Conservation (phyloP, 2,329 filamentous ascomycete species). For the Chrysoporthe puriensis region DNA sequence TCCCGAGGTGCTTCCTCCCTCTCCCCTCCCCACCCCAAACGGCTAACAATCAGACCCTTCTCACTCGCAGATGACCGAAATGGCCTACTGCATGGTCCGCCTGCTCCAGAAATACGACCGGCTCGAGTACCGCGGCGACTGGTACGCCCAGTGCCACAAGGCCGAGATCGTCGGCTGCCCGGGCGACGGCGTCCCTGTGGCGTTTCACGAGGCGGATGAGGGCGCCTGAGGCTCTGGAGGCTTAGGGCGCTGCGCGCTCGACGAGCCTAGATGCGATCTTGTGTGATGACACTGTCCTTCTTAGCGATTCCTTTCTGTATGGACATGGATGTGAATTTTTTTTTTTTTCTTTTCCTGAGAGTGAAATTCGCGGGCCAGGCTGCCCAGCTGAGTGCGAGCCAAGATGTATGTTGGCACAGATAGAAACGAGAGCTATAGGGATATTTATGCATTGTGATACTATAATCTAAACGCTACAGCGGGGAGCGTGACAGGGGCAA, state of each 20-base stretch:
- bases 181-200: constrained; percentile 47
- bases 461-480: not conserved
- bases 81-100: constrained; percentile 41
- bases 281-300: not conserved
- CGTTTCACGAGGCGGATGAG: constrained; percentile 40
- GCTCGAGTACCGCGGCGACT: constrained; percentile 53
- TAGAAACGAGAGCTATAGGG: not conserved
- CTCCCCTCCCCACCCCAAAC: not conserved
- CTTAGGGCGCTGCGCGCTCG: not conserved
- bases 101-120: constrained; percentile 63
- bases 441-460: not conserved
- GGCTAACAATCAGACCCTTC: not conserved
- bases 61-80: constrained; percentile 16
- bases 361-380: not conserved
- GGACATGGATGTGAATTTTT: not conserved
- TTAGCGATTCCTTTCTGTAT: not conserved
- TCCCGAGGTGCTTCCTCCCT: constrained; percentile 20
- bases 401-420: too few relatives aligned
- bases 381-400: not conserved
- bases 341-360: not conserved
- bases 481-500: not conserved
- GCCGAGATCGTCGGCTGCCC: constrained; percentile 50
- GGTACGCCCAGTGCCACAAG: constrained; percentile 48
- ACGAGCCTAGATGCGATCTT: not conserved
- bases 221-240: constrained; percentile 27